Evolutionary conservation across 371 early-diverging fungal genomes (phyloP).

Genomic region (Haplosporangium sp.): DNA sequence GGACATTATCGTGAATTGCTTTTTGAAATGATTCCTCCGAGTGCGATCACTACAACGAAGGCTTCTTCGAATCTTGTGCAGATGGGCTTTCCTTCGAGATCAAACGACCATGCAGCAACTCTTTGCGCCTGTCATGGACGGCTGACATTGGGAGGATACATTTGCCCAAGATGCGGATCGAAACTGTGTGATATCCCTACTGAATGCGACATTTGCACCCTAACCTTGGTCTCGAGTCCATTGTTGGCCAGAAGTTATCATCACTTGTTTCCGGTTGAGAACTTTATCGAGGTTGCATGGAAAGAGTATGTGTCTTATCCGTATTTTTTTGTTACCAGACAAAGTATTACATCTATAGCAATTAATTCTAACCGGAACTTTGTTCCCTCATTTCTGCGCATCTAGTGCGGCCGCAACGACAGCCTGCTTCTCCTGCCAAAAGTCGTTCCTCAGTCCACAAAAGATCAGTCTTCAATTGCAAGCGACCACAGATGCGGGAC

Average conservation of each 20-base stretch:
- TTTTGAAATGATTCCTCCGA: conserved; percentile 87
- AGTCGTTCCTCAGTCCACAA: conserved; percentile 33
- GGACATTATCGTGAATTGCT: conserved; percentile 81
- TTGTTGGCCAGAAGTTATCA: conserved; percentile 96
- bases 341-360: neutral
- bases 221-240: conserved; percentile 92
- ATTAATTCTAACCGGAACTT: neutral
- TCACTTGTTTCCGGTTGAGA: conserved; percentile 92
- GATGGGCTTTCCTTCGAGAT: conserved; percentile 93
- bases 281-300: conserved; percentile 70
- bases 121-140: conserved; percentile 90
- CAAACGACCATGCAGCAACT: conserved; percentile 68
- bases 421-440: conserved; percentile 53
- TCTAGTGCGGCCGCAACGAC: conserved; percentile 45
- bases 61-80: conserved; percentile 77
- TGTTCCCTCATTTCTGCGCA: conserved; percentile 11
- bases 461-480: conserved; percentile 22
- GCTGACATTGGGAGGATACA: conserved; percentile 81
- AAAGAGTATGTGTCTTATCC: conserved; percentile 42
- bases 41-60: conserved; percentile 70
- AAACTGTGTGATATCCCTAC: conserved; percentile 92
- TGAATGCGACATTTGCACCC: conserved; percentile 93
- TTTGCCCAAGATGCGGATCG: conserved; percentile 89
- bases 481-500: conserved; percentile 53
- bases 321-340: neutral